Conservation (phyloP, 2,329 filamentous ascomycete species). For the Aureobasidium sp. region DNA sequence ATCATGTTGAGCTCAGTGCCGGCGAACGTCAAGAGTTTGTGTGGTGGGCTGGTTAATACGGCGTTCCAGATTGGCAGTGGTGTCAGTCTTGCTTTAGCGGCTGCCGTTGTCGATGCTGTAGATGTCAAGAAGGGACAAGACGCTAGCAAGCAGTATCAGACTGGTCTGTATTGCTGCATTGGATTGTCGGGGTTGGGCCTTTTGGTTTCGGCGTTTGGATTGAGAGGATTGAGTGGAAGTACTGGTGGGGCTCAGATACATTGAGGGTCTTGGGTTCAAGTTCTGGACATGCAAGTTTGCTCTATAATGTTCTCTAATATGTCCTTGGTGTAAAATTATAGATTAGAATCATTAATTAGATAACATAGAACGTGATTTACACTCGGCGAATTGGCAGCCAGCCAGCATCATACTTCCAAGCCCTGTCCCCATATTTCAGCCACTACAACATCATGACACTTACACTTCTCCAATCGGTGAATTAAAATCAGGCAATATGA, state of each 20-base stretch:
- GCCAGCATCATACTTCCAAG: neutral
- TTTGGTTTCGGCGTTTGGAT: conserved; percentile 13
- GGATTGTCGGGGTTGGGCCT: conserved; percentile 34
- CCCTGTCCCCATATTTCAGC: neutral
- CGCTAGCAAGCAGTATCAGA: conserved; percentile 31
- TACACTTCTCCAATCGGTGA: neutral
- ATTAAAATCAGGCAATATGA: neutral
- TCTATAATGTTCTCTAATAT: too few relatives aligned
- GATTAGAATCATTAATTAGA: neutral
- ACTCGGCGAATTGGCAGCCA: neutral
- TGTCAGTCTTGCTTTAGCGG: conserved; percentile 34
- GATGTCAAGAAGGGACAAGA: conserved; percentile 32
- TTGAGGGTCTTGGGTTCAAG: too few relatives aligned
- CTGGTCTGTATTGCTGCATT: conserved; percentile 37
- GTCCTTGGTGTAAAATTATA: too few relatives aligned
- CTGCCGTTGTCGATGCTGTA: conserved; percentile 33
- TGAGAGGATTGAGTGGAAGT: neutral
- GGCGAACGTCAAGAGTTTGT: too few relatives aligned
- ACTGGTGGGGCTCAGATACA: too few relatives aligned
- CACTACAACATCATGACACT: neutral
- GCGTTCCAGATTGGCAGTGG: conserved; percentile 39
- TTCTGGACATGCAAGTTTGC: too few relatives aligned
- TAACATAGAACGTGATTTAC: neutral
- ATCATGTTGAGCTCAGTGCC: too few relatives aligned
- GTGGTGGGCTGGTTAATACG: conserved; percentile 19